Evolutionary conservation across 2,329 filamentous ascomycete genomes (phyloP).

Genomic region (Penicillium sp.): DNA sequence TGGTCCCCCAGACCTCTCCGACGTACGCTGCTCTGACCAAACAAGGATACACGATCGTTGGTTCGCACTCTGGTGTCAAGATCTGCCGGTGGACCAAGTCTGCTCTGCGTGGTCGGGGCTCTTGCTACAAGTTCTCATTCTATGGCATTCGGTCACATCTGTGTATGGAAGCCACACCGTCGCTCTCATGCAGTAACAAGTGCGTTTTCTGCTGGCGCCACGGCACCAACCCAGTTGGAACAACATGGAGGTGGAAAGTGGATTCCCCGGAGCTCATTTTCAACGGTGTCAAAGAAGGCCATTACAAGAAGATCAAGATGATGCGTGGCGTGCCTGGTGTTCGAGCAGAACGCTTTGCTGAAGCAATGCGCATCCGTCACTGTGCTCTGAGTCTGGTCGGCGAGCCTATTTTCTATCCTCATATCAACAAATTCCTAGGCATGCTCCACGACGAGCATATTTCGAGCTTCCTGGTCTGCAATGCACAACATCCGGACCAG

Average conservation of each 20-base stretch:
- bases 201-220: conserved; percentile 99
- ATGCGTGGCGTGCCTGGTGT: conserved; percentile 91
- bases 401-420: conserved; percentile 97
- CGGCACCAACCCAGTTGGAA: conserved; percentile 93
- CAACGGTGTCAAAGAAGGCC: conserved; percentile 80
- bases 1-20: conserved; percentile 88
- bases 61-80: conserved; percentile 93
- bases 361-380: conserved; percentile 89
- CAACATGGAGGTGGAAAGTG: conserved; percentile 94
- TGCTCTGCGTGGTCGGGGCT: conserved; percentile 84
- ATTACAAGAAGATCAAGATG: conserved; percentile 98
- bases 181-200: conserved; percentile 94
- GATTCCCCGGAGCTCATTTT: conserved; percentile 90
- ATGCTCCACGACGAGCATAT: conserved; percentile 84
- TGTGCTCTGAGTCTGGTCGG: conserved; percentile 90
- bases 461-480: conserved; percentile 93
- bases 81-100: conserved; percentile 99
- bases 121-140: conserved; percentile 97
- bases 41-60: conserved; percentile 93
- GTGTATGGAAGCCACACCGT: conserved; percentile 97
- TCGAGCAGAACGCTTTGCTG: conserved; percentile 82
- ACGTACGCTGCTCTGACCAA: conserved; percentile 89
- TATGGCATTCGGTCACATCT: conserved; percentile 96
- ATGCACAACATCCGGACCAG: conserved; percentile 92
- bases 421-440: conserved; percentile 86